Conservation (phyloP, 345 rosid genomes). For the Rhodamnia argentea region DNA sequence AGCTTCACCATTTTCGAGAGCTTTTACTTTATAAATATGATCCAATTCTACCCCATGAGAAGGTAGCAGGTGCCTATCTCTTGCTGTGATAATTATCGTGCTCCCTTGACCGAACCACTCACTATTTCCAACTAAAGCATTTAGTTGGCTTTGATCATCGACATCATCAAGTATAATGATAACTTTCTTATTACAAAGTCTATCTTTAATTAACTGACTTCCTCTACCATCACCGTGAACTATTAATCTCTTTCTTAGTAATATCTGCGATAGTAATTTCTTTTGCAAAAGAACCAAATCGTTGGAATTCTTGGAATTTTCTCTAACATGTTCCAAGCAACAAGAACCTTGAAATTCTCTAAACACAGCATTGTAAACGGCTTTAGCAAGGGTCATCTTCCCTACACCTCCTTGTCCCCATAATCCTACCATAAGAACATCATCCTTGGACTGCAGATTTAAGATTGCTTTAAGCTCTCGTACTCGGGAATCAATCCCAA, state of each 20-base stretch:
- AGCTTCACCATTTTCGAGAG: neutral
- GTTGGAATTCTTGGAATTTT: neutral
- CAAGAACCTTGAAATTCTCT: neutral
- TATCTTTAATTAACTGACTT: neutral
- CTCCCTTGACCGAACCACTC: neutral
- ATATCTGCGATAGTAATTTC: neutral
- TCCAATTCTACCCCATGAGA: no score
- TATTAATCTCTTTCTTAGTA: neutral
- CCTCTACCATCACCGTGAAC: neutral
- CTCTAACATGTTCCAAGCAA: neutral
- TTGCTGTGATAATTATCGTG: neutral
- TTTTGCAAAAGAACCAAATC: neutral
- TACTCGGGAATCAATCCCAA: neutral
- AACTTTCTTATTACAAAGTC: neutral
- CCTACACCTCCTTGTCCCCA: neutral
- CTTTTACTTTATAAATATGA: neutral
- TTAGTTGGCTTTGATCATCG: neutral
- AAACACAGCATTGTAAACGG: accelerated
- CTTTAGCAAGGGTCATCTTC: neutral
- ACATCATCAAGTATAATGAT: neutral
- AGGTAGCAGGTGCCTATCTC: neutral
- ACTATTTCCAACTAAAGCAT: neutral
- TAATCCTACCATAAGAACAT: neutral
- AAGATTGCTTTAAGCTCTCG: neutral
- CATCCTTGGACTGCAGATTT: neutral